Base-by-base conservation (phyloP, 257 asterid species). In the Salvia hispanica region DNA sequence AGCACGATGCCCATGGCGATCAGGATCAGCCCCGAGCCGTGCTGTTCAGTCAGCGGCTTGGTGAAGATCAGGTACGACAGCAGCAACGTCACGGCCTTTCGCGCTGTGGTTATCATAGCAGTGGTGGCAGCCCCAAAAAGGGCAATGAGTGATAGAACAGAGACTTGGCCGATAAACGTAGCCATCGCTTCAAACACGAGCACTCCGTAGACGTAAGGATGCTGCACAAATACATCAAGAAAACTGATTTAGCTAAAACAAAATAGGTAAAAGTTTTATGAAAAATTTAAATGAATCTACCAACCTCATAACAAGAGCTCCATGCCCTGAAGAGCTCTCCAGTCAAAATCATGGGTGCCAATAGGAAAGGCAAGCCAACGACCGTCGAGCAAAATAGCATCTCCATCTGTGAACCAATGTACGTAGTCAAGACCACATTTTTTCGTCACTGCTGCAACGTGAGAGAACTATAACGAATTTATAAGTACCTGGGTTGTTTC, bases 91-190 rank as follows among this genome's bases (percentile, higher is more conserved):
- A 88, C 97, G 0, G 92, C 97, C 80, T 90, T 90, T 75, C 96
- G 80, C 28, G 97, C 97, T 13, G 97, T 90, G 37, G 97, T 88
- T 39, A 90, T 75, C 97, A 91, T 88, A 45, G 96, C 95, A 47
- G 96, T 90, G 58, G 97, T 78, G 69, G 97, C 97, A 16, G 96
- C 97, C 57, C 97, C 96, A 55, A 90, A 90, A 28, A 88, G 69
- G 7, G 97, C 96, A 59, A 90, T 88, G 76, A 90, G 96, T 14
- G 96, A 90, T 61, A 90, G 56, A 72, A 90, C 97, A 33, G 96
- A 88, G 77, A 88, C 86, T 81, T 90, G 96, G 62, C 97, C 96
- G 0, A 90, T 61, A 66, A 84, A 90, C 14, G 97, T 90, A 47
- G 97, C 95, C 95, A 90, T 88, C 64, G 97, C 94, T 80, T 90